Evolutionary conservation across 2,329 filamentous ascomycete genomes (phyloP).

Genomic region (Pseudocercospora pini-densiflorae): DNA sequence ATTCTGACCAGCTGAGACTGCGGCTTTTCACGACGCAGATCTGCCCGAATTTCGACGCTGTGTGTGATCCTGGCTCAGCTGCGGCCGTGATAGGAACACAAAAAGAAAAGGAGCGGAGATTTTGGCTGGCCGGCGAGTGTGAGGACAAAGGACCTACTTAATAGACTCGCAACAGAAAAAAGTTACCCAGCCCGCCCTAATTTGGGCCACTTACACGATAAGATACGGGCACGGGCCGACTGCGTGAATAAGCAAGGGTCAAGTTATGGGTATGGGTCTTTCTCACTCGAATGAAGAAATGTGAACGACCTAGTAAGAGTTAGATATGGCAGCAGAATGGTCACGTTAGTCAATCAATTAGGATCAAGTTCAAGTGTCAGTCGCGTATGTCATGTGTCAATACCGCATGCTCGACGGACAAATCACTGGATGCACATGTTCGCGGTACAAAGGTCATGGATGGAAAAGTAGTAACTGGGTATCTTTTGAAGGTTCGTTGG

Average conservation of each 20-base stretch:
- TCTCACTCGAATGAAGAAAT: no score
- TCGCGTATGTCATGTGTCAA: neutral
- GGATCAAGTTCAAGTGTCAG: neutral
- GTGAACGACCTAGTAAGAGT: no score
- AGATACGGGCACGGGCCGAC: neutral
- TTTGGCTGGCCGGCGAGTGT: neutral
- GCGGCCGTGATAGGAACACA: conserved; percentile 2
- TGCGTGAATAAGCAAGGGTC: neutral
- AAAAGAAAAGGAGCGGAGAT: conserved; percentile 12
- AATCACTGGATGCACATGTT: neutral
- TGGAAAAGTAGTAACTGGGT: conserved; percentile 8
- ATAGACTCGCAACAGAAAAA: neutral
- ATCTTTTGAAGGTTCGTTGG: conserved; percentile 15
- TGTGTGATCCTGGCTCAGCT: conserved; percentile 2
- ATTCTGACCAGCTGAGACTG: conserved; percentile 6
- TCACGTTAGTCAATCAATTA: neutral
- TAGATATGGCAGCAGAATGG: neutral
- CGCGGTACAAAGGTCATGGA: neutral
- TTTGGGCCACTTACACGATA: conserved; percentile 3
- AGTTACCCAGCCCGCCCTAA: neutral
- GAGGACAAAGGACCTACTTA: neutral
- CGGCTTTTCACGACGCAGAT: neutral
- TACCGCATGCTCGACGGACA: neutral
- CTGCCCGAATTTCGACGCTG: neutral
- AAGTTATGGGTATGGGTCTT: neutral